Conservation (phyloP, 345 rosid species). For the Eucalyptus tenuipes region DNA sequence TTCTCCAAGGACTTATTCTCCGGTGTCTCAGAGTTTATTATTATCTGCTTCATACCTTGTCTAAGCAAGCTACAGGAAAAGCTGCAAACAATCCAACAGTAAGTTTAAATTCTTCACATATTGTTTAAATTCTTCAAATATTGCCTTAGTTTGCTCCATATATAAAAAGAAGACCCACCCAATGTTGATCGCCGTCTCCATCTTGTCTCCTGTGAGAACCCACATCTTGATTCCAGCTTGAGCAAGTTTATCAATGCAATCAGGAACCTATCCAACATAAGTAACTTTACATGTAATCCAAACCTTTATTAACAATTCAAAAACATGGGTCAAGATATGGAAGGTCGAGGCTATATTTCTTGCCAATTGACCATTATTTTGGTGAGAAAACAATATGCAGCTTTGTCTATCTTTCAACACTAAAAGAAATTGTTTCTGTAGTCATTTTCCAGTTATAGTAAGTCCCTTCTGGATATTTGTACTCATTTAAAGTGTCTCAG, state of each 20-base stretch:
- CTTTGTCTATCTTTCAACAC: background rate
- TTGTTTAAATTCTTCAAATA: background rate
- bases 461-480: background rate
- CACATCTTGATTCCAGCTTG: constrained; percentile 95
- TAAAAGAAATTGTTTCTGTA: background rate
- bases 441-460: background rate
- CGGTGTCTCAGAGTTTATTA: constrained; percentile 66
- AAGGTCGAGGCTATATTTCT: background rate
- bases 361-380: background rate
- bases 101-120: background rate
- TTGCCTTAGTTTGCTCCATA: background rate
- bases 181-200: constrained; percentile 96
- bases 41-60: constrained; percentile 87
- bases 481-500: background rate
- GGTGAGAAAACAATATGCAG: background rate
- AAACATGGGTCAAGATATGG: background rate
- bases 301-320: background rate
- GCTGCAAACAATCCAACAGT: constrained; percentile 26
- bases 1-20: constrained; percentile 64
- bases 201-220: constrained; percentile 97
- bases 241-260: constrained; percentile 92
- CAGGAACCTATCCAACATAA: constrained; percentile 65
- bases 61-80: constrained; percentile 94
- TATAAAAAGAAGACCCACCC: constrained; percentile 28
- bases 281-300: background rate